These are phyloP conservation scores for Aureobasidium melanogenum DNA, from an alignment of 2,329 filamentous ascomycete genomes.

Conservation along the genomic window DNA sequence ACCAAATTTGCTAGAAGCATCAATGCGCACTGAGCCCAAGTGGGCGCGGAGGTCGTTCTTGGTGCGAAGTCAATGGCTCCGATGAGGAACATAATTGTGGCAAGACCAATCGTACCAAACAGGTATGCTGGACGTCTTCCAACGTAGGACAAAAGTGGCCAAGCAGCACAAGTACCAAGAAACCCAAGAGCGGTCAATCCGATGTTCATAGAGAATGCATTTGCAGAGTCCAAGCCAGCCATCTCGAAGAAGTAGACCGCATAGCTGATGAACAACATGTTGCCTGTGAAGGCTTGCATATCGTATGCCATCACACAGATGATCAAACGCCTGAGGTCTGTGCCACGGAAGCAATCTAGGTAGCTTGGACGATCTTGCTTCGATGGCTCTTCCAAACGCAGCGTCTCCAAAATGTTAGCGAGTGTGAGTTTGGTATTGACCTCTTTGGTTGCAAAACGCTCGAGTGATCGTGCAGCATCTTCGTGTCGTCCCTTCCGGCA, in stretches of 20 bases:
- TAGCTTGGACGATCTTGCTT: slow-evolving; percentile 14
- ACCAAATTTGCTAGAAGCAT: slow-evolving; percentile 9
- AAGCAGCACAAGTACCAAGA: slow-evolving; percentile 33
- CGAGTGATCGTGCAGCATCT: slow-evolving; percentile 28
- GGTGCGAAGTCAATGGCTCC: slow-evolving; percentile 29
- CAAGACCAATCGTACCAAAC: slow-evolving; percentile 18
- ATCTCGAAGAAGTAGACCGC: slow-evolving; percentile 42
- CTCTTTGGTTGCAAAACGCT: slow-evolving; percentile 22
- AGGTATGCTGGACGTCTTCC: slow-evolving; percentile 35
- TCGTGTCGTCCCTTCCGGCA: slow-evolving; percentile 27
- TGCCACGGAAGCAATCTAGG: slow-evolving; percentile 33
- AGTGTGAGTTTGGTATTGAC: neutral
- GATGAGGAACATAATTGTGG: slow-evolving; percentile 27
- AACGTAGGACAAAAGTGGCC: slow-evolving; percentile 30
- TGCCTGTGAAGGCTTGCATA: slow-evolving; percentile 35
- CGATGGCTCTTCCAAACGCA: neutral
- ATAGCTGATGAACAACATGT: slow-evolving; percentile 34
- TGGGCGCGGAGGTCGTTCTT: slow-evolving; percentile 25
- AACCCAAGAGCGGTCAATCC: slow-evolving; percentile 32
- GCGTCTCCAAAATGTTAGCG: neutral
- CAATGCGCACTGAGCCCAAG: slow-evolving; percentile 29
- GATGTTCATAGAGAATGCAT: slow-evolving; percentile 34
- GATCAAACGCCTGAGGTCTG: slow-evolving; percentile 34
- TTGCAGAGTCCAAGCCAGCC: slow-evolving; percentile 30
- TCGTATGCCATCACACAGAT: slow-evolving; percentile 37